Evolutionary conservation across 2,329 filamentous ascomycete species (phyloP).

Genomic region (Chaetomium sp.): DNA sequence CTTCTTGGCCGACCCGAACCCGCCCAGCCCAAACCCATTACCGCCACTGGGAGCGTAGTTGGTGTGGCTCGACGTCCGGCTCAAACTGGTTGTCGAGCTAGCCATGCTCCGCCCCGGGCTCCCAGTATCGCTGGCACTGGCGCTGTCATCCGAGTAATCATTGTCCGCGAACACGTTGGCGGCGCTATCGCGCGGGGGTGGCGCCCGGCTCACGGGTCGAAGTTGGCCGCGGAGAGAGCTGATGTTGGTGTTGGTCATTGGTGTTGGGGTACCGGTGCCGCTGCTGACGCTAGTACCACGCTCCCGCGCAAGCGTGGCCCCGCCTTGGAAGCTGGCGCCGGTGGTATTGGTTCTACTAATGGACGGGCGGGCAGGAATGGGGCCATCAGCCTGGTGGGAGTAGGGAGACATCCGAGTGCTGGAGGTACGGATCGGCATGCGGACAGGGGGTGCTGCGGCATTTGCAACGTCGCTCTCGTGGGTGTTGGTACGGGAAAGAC

Average conservation of each 20-base stretch:
- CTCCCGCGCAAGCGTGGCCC: conserved; percentile 21
- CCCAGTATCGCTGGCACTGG: conserved; percentile 44
- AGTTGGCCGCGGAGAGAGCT: conserved; percentile 36
- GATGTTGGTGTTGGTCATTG: conserved; percentile 24
- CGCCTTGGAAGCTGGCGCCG: conserved; percentile 35
- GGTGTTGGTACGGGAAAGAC: conserved; percentile 30
- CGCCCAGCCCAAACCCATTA: conserved; percentile 41
- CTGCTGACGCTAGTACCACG: conserved; percentile 18
- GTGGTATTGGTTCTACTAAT: conserved; percentile 26
- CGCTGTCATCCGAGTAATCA: conserved; percentile 43
- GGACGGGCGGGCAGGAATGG: conserved; percentile 27
- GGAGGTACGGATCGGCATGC: conserved; percentile 30
- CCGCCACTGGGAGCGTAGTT: conserved; percentile 22
- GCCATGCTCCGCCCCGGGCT: conserved; percentile 46
- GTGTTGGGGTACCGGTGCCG: conserved; percentile 13
- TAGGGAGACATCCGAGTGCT: conserved; percentile 23
- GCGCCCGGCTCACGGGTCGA: conserved; percentile 40
- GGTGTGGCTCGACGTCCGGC: conserved; percentile 39
- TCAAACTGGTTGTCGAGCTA: conserved; percentile 51
- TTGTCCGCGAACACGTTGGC: conserved; percentile 42
- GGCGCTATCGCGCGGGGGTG: conserved; percentile 29
- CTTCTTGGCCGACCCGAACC: conserved; percentile 46
- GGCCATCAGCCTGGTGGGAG: conserved; percentile 28
- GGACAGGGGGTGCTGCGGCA: conserved; percentile 28
- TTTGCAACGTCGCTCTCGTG: conserved; percentile 22